Conservation (phyloP, 2,329 filamentous ascomycete genomes). For the Exophiala phaeomuriformis region DNA sequence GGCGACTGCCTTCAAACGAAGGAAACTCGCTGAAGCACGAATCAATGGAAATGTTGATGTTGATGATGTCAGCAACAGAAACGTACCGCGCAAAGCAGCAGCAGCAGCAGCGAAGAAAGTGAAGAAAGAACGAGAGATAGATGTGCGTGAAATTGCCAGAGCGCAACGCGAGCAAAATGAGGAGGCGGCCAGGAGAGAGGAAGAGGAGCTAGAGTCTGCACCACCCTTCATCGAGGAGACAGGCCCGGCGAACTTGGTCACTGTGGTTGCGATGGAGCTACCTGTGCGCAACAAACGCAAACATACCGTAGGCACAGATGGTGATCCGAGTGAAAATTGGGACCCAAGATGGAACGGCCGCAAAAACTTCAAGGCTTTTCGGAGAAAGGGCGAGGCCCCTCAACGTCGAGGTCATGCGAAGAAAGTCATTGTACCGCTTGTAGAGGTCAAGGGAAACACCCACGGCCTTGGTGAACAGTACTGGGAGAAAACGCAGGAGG, state of each 20-base stretch:
- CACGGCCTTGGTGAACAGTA: conserved; percentile 70
- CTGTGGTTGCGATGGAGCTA: conserved; percentile 70
- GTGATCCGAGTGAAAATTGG: conserved; percentile 59
- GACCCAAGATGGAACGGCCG: conserved; percentile 85
- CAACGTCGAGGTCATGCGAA: conserved; percentile 28
- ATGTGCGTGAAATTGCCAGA: conserved; percentile 59
- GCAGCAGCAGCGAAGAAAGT: conserved; percentile 39
- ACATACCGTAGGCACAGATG: conserved; percentile 23
- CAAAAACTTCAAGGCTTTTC: conserved; percentile 92
- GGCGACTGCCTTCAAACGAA: conserved; percentile 70
- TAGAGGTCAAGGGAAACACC: conserved; percentile 63
- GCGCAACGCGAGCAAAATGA: conserved; percentile 50
- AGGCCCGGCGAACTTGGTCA: conserved; percentile 51
- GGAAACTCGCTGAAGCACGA: conserved; percentile 54
- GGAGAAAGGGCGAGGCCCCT: conserved; percentile 48
- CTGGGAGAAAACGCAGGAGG: conserved; percentile 48
- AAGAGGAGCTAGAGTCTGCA: conserved; percentile 48
- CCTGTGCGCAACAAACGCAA: conserved; percentile 32
- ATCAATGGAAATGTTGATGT: conserved; percentile 29
- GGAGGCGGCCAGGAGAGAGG: conserved; percentile 50
- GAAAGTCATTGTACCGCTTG: conserved; percentile 61
- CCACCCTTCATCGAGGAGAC: conserved; percentile 67
- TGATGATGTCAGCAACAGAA: conserved; percentile 9
- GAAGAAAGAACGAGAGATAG: conserved; percentile 48
- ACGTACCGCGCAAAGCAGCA: conserved; percentile 16